Base-by-base conservation (phyloP, 2,329 filamentous ascomycete species). In the Pseudomassariella vexata region DNA sequence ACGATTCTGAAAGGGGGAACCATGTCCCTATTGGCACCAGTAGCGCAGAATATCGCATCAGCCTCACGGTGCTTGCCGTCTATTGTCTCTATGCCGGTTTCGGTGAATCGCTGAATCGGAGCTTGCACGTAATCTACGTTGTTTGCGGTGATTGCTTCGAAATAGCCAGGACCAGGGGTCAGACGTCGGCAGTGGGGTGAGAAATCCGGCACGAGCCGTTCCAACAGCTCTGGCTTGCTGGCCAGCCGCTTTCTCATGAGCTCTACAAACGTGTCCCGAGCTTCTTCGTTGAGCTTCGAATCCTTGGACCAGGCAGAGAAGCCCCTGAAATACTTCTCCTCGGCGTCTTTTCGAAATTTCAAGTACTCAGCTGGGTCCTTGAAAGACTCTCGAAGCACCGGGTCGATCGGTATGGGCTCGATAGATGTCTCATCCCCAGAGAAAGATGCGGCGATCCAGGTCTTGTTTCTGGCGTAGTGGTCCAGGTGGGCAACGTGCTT, bases 21-120 rank as follows among this genome's bases (percentile, higher is more conserved):
- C 53, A 72, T 63, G 40, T 76, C 67, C 9, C 68, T 64, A 41
- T 82, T 79, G 7, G 77, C 76, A 1, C 82, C 82, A 0, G 82
- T 86, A 2, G 79, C 75, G 45, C 79, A 85, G 42, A 85, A 75
- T 5, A 84, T 60, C 10, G 75, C 73, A 38, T 83, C 79, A 0
- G 81, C 75, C 11, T 73, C 63, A 3, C 76, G 59, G 19, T 70
- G 60, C 0, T 49, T 49, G 2, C 77, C 78, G 41, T 83, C 77
- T 0, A 52, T 56, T 0, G 75, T 80, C 42, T 75, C 66, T 27
- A 84, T 79, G 0, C 76, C 76, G 0, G 62, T 73, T 22, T 61
- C 57, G 0, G 73, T 81, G 40, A 85, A 76, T 1, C 66, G 61
- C 12, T 62, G 59, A 47, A 83, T 83, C 0, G 55, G 65, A 0